Evolutionary conservation across 169 alveolate genomes (phyloP), one percentile per base, ranked within the genome.

Genomic region (Eimeria falciformis): DNA sequence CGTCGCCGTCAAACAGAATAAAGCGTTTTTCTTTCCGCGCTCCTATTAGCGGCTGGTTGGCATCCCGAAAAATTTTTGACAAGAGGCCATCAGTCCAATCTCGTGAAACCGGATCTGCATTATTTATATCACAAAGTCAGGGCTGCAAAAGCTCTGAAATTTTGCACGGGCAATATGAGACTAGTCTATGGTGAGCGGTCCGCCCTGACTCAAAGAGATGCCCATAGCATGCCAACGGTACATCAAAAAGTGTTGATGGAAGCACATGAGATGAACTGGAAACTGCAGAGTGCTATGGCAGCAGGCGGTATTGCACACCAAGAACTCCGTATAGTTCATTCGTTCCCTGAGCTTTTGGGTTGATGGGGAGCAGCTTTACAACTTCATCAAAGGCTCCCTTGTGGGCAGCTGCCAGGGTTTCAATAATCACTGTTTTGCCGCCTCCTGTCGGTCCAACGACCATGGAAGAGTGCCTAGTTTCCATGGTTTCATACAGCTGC

Each of bases 11-110:
- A 56, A 98, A 95, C 87, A 98, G 95, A 91, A 97, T 95, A 98
- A 98, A 97, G 87, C 98, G 97, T 91, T 96, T 96, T 86, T 93
- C 97, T 46, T 97, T 95, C 89, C 95, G 97, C 65, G 95, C 97
- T 86, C 95, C 96, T 29, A 97, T 98, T 29, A 97, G 97, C 50
- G 98, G 97, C 92, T 97, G 97, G 71, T 97, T 97, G 97, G 98
- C 97, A 84, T 98, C 98, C 90, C 99, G 97, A 98, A 98, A 97
- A 77, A 98, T 98, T 89, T 97, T 97, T 18, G 99, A 97, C n/a
- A 98, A 95, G 58, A 98, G 98, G 79, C 99, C 99, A 94, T 98
- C 99, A 53, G 97, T 97, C 99, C 99, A 98, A 92, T 98, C 99
- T 77, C 98, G 98, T 0, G 99, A 98, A 97, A 96, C 98, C 95